These are phyloP conservation scores for Pichia sp. DNA, from an alignment of 1,139 yeast genomes.

Conservation along the genomic window DNA sequence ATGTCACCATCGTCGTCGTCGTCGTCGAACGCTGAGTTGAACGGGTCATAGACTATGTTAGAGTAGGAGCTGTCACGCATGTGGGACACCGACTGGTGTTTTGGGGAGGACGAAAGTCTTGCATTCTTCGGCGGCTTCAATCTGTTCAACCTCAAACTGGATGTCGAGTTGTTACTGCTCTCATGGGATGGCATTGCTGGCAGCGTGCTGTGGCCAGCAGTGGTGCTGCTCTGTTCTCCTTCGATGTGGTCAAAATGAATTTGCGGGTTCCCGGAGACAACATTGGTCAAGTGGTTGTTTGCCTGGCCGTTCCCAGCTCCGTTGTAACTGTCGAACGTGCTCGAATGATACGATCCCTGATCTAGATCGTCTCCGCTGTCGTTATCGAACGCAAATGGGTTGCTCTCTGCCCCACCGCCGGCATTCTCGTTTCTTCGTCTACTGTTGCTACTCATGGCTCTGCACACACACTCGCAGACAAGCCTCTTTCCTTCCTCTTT, in stretches of 20 bases:
- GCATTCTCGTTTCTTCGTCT: not conserved
- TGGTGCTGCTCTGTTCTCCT: too few relatives aligned
- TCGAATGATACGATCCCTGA: not conserved
- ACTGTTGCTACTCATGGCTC: not conserved
- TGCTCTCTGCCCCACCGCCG: not conserved
- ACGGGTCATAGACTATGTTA: slow-evolving; percentile 7
- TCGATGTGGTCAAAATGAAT: not conserved
- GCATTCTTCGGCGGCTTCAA: slow-evolving; percentile 10
- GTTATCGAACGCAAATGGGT: slow-evolving; percentile 13
- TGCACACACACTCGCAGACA: too few relatives aligned
- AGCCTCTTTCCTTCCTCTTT: too few relatives aligned
- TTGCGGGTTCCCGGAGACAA: not conserved
- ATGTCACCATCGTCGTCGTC: slow-evolving; percentile 8
- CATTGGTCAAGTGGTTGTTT: not conserved
- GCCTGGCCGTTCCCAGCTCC: not conserved
- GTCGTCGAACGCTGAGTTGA: slow-evolving; percentile 11
- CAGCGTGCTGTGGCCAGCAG: too few relatives aligned
- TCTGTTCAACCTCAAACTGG: not conserved
- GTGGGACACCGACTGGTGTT: slow-evolving; percentile 5
- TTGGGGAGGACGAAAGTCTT: slow-evolving; percentile 9
- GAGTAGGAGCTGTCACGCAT: slow-evolving; percentile 9
- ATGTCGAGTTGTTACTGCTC: not conserved
- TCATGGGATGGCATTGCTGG: not conserved
- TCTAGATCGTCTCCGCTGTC: slow-evolving; percentile 11
- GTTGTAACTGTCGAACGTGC: not conserved